Percentiles rank a stretch among this genome's conserved stretches.
phyloP scores from a whole-genome alignment of 2,329 filamentous ascomycete genomes.

The Ceratocystis cacaofunesta region DNA sequence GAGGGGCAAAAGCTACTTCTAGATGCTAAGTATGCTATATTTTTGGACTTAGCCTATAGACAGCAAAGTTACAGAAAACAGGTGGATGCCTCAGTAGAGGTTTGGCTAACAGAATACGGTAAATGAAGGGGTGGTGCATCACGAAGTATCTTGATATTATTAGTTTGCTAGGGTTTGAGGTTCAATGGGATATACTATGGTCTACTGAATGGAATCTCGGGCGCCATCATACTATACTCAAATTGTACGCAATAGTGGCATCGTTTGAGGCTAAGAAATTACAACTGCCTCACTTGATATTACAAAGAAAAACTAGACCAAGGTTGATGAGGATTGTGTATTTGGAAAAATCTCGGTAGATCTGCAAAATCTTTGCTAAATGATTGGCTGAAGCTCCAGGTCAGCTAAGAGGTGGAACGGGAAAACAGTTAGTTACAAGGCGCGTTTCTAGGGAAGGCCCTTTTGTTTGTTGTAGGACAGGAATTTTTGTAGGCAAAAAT shows the following conservation, averaged over 20 bases:
- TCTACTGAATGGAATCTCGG: too few species aligned
- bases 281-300: neutral
- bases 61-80: slow-evolving; percentile 70
- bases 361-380: neutral
- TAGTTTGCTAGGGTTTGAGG: neutral
- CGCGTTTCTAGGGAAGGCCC: neutral
- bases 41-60: slow-evolving; percentile 76
- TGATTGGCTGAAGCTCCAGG: neutral
- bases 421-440: neutral
- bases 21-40: slow-evolving; percentile 85
- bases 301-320: too few species aligned
- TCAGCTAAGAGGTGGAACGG: neutral
- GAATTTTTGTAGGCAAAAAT: neutral
- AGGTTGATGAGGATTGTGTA: neutral
- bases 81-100: slow-evolving; percentile 48
- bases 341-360: neutral
- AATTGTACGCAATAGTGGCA: neutral
- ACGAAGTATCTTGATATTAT: neutral
- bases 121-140: neutral
- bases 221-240: neutral
- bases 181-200: neutral
- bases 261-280: neutral
- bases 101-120: slow-evolving; percentile 15
- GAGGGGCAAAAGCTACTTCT: slow-evolving; percentile 63
- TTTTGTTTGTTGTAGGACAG: slow-evolving; percentile 5